Conservation (phyloP, 1,139 yeast species). For the Blastobotrys raffinosifermentans region DNA sequence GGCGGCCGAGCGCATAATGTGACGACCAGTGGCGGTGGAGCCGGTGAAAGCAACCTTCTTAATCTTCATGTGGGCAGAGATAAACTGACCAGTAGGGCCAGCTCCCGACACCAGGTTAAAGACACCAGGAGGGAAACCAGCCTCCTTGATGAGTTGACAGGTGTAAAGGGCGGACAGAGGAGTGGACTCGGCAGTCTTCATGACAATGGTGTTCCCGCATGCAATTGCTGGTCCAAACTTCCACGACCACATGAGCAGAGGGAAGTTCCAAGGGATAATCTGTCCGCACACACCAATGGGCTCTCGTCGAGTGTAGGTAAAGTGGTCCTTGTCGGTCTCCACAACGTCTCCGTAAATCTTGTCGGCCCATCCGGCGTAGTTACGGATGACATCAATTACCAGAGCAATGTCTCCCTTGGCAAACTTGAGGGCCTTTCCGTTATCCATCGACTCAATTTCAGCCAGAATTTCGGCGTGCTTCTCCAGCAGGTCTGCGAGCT, state of each 20-base stretch:
- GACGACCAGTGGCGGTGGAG: slow-evolving; percentile 74
- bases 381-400: slow-evolving; percentile 51
- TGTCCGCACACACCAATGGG: slow-evolving; percentile 80
- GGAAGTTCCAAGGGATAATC: slow-evolving; percentile 87
- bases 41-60: slow-evolving; percentile 84
- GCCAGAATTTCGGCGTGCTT: slow-evolving; percentile 54
- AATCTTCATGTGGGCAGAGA: slow-evolving; percentile 60
- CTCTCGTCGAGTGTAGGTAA: slow-evolving; percentile 55
- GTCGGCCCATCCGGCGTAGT: slow-evolving; percentile 79
- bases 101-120: slow-evolving; percentile 70
- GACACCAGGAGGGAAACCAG: slow-evolving; percentile 78
- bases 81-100: slow-evolving; percentile 71
- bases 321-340: slow-evolving; percentile 58
- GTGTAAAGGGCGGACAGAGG: slow-evolving; percentile 72
- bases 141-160: slow-evolving; percentile 55
- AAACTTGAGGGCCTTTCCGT: slow-evolving; percentile 62
- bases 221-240: slow-evolving; percentile 81
- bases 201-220: slow-evolving; percentile 72
- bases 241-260: slow-evolving; percentile 79
- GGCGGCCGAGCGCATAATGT: slow-evolving; percentile 65
- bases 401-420: slow-evolving; percentile 54
- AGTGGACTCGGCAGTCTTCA: slow-evolving; percentile 80
- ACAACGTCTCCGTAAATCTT: slow-evolving; percentile 61
- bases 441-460: slow-evolving; percentile 70
- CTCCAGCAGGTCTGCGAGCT: slow-evolving; percentile 60